phyloP scores from a whole-genome alignment of 805 yeast genomes.

The Sugiyamaella boreocaroliniensis region DNA sequence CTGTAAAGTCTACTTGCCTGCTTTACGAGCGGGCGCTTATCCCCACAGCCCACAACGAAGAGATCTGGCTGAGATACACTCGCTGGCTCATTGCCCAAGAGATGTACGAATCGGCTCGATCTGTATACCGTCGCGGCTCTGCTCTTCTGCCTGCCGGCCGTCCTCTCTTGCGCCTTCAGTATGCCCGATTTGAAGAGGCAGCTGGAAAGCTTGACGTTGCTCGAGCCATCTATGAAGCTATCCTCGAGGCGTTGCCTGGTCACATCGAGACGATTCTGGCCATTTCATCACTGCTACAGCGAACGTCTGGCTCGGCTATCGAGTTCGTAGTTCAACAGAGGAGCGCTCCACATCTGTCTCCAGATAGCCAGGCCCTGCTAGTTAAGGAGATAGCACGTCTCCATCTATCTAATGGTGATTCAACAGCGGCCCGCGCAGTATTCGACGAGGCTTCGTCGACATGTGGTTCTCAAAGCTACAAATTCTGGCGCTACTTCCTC shows the following conservation, averaged over 20 bases:
- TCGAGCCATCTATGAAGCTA: conserved; percentile 20
- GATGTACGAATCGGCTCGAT: conserved; percentile 32
- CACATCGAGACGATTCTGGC: conserved; percentile 25
- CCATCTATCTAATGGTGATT: background rate
- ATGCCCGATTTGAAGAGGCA: conserved; percentile 28
- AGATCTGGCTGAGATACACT: conserved; percentile 64
- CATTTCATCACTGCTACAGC: conserved; percentile 3
- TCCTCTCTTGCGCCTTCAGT: conserved; percentile 24
- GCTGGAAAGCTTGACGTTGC: conserved; percentile 25
- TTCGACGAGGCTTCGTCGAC: background rate
- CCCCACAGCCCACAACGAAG: conserved; percentile 46
- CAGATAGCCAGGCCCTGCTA: conserved; percentile 7
- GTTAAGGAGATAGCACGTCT: background rate
- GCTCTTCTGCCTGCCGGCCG: conserved; percentile 27
- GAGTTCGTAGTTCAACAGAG: background rate
- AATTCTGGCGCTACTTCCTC: conserved; percentile 30
- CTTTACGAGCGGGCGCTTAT: conserved; percentile 65
- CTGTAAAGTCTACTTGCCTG: conserved; percentile 30
- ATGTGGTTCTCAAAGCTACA: conserved; percentile 16
- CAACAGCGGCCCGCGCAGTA: background rate
- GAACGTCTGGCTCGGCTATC: conserved; percentile 1
- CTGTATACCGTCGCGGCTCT: conserved; percentile 48
- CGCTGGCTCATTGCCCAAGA: conserved; percentile 41
- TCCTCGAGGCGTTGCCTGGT: conserved; percentile 26
- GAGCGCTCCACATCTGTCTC: background rate